phyloP scores from a whole-genome alignment of 2,329 filamentous ascomycete genomes.

The Dendryphion nanum region DNA sequence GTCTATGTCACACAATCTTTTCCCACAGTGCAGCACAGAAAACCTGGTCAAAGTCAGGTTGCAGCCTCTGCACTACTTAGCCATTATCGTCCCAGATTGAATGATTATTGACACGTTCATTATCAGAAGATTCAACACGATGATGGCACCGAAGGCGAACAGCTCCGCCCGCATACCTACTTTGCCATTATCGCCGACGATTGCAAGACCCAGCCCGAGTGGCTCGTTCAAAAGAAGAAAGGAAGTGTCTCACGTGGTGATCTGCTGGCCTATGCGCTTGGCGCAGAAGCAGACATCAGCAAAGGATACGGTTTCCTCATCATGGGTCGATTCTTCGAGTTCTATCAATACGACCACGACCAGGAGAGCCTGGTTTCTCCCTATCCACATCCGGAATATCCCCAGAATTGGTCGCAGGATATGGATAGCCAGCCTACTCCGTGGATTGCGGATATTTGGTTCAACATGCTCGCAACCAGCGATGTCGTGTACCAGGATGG shows the following conservation, averaged over 20 bases:
- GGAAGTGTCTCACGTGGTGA: conserved; percentile 15
- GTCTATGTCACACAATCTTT: no score
- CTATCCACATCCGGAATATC: neutral
- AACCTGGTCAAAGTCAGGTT: no score
- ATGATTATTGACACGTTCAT: no score
- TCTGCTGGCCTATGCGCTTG: conserved; percentile 17
- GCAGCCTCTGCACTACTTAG: no score
- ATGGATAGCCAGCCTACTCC: conserved; percentile 2
- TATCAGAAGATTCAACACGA: neutral
- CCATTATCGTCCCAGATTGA: no score
- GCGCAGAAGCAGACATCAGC: conserved; percentile 11
- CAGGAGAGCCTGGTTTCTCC: neutral
- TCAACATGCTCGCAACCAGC: conserved; percentile 3
- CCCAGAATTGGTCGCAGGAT: conserved; percentile 3
- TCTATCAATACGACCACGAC: conserved; percentile 19
- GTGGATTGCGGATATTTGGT: conserved; percentile 4
- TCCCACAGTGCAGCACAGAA: no score
- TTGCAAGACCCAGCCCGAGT: conserved; percentile 10
- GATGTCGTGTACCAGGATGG: conserved; percentile 9
- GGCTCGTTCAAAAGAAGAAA: conserved; percentile 7
- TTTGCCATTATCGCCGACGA: conserved; percentile 25
- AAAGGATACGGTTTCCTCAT: conserved; percentile 21
- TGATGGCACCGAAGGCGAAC: neutral
- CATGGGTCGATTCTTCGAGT: conserved; percentile 22
- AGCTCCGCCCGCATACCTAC: conserved; percentile 16